Evolutionary conservation across 164 flowering plant species (phyloP).

Genomic region (Cinnamomum micranthum): DNA sequence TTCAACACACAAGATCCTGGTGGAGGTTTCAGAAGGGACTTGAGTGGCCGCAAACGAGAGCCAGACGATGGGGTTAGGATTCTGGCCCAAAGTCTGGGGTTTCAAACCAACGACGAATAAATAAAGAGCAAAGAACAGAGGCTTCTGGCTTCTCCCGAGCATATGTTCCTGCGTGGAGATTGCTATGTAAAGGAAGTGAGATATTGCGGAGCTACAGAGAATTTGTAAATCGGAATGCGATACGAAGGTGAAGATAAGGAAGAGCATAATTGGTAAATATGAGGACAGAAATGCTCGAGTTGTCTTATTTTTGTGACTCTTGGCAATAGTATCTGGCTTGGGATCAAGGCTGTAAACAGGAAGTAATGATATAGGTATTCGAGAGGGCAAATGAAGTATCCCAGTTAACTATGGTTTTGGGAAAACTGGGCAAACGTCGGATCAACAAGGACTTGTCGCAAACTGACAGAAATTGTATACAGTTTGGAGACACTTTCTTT

Average conservation of each 20-base stretch:
- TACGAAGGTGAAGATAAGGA: conserved; percentile 17
- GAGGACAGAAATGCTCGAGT: too few relatives aligned
- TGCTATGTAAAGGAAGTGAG: conserved; percentile 31
- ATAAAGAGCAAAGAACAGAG: conserved; percentile 40
- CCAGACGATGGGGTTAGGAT: conserved; percentile 5
- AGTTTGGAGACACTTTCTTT: too few relatives aligned
- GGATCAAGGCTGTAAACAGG: too few relatives aligned
- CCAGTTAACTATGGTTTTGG: too few relatives aligned
- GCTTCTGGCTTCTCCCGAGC: conserved; percentile 35
- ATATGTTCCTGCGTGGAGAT: conserved; percentile 62
- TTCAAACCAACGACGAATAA: conserved; percentile 13
- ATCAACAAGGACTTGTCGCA: too few relatives aligned
- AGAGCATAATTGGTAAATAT: too few relatives aligned
- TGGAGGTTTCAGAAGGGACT: conserved; percentile 45
- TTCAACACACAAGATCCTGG: conserved; percentile 59
- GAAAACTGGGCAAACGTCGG: too few relatives aligned
- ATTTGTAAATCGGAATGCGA: conserved; percentile 46
- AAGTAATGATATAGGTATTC: too few relatives aligned
- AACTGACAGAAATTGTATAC: too few relatives aligned
- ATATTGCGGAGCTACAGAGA: conserved; percentile 34
- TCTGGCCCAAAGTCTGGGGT: conserved; percentile 20
- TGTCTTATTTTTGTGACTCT: too few relatives aligned
- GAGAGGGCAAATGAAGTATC: too few relatives aligned
- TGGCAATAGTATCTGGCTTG: too few relatives aligned
- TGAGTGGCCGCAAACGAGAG: conserved; percentile 12